Percentiles rank a stretch among this genome's conserved stretches.
Evolutionary conservation across 371 early-diverging fungal genomes (phyloP).

Genomic region (Mucor irregularis): DNA sequence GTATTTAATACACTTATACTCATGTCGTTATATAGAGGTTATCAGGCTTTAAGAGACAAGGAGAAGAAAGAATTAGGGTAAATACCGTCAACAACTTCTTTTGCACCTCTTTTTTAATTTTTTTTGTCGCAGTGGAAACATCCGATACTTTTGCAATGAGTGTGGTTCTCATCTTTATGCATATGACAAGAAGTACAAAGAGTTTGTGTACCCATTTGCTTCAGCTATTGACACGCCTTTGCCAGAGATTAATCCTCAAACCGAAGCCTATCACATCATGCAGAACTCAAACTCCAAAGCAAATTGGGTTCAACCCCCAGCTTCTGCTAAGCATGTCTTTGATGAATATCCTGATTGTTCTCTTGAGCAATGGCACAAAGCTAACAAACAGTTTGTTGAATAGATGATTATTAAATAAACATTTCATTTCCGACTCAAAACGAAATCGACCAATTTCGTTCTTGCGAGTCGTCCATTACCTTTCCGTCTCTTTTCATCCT

Average conservation of each 20-base stretch:
- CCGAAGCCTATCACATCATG: conserved; percentile 37
- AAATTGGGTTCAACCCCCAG: conserved; percentile 37
- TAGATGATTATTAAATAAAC: no score
- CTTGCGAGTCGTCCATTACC: no score
- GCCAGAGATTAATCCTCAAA: conserved; percentile 12
- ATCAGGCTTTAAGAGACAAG: conserved; percentile 41
- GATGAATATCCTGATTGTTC: conserved; percentile 41
- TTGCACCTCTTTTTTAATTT: not conserved
- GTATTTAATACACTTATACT: not conserved
- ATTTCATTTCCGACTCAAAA: no score
- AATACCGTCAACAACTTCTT: not conserved
- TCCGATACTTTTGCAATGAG: conserved; percentile 47
- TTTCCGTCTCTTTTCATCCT: no score
- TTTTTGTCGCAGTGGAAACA: conserved; percentile 33
- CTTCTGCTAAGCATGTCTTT: conserved; percentile 22
- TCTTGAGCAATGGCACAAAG: conserved; percentile 49
- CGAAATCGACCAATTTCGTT: no score
- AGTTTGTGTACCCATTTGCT: conserved; percentile 45
- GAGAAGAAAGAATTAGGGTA: conserved; percentile 38
- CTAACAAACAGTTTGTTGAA: conserved; percentile 6
- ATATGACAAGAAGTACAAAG: conserved; percentile 29
- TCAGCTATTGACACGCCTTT: conserved; percentile 45
- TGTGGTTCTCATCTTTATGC: conserved; percentile 47
- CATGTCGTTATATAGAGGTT: no score
- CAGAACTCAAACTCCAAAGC: conserved; percentile 35